These are phyloP conservation scores for Boletus vinaceobasis DNA, from an alignment of 768 basidiomycete species.

Conservation along the genomic window DNA sequence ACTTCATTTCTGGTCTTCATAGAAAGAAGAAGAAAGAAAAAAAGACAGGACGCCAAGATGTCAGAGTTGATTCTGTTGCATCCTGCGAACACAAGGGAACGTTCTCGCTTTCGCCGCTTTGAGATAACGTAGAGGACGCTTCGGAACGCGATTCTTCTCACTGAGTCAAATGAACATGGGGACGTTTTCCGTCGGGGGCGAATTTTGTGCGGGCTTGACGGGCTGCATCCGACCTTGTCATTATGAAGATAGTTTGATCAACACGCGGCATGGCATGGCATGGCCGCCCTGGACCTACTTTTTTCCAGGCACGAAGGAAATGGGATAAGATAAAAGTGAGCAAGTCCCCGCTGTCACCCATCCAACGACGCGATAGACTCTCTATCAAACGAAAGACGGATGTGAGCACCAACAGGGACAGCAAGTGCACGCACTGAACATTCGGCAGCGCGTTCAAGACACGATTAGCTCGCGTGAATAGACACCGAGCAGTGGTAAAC, in stretches of 20 bases:
- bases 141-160: neutral
- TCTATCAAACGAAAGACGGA: neutral
- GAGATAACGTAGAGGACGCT: neutral
- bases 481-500: slow-evolving; percentile 1
- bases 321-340: neutral
- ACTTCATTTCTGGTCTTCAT: neutral
- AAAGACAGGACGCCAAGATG: neutral
- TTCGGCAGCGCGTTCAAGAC: neutral
- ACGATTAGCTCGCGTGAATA: neutral
- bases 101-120: neutral
- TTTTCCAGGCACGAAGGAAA: neutral
- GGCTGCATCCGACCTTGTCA: neutral
- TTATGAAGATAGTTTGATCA: neutral
- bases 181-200: neutral
- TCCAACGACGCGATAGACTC: neutral
- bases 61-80: neutral
- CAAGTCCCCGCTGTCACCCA: neutral
- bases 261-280: neutral
- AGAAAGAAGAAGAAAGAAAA: neutral
- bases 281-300: neutral
- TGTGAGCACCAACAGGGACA: neutral
- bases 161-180: neutral
- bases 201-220: slow-evolving; percentile 7
- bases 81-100: neutral
- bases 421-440: neutral